Percentiles rank a stretch among this genome's conserved stretches.
These are phyloP conservation scores for Dothistroma septosporum DNA, from an alignment of 2,329 filamentous ascomycete species.

Conservation along the genomic window DNA sequence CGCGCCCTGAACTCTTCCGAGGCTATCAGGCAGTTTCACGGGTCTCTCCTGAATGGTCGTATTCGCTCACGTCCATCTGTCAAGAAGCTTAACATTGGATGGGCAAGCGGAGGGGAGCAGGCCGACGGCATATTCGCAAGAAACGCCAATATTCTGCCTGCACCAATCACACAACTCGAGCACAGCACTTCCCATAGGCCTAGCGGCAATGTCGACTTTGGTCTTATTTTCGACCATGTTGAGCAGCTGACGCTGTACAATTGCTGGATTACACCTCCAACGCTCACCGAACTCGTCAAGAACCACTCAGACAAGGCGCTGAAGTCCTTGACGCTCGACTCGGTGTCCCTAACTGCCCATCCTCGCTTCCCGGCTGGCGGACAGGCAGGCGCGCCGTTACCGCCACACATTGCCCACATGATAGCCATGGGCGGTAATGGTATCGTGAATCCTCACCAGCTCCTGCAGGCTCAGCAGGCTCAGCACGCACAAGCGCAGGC, in stretches of 20 bases:
- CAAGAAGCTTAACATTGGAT: conserved; percentile 60
- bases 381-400: conserved; percentile 6
- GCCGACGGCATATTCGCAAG: conserved; percentile 58
- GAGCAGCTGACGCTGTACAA: conserved; percentile 61
- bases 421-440: conserved; percentile 3
- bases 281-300: conserved; percentile 52
- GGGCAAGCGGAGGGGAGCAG: conserved; percentile 64
- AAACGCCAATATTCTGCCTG: conserved; percentile 60
- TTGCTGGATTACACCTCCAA: conserved; percentile 62
- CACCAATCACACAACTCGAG: conserved; percentile 47
- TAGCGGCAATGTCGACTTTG: conserved; percentile 6
- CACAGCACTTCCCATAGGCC: conserved; percentile 13
- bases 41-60: conserved; percentile 42
- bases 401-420: conserved; percentile 14
- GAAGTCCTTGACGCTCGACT: conserved; percentile 56
- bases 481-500: background rate
- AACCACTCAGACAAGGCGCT: conserved; percentile 48
- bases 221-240: conserved; percentile 51
- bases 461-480: background rate
- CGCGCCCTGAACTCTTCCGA: conserved; percentile 48
- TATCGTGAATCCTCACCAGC: background rate
- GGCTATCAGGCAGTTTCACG: conserved; percentile 51
- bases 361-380: conserved; percentile 20
- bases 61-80: conserved; percentile 50
- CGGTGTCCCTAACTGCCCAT: conserved; percentile 59